Base-by-base conservation (phyloP, 148 eudicot genomes). In the Rhododendron kiyosumense region DNA sequence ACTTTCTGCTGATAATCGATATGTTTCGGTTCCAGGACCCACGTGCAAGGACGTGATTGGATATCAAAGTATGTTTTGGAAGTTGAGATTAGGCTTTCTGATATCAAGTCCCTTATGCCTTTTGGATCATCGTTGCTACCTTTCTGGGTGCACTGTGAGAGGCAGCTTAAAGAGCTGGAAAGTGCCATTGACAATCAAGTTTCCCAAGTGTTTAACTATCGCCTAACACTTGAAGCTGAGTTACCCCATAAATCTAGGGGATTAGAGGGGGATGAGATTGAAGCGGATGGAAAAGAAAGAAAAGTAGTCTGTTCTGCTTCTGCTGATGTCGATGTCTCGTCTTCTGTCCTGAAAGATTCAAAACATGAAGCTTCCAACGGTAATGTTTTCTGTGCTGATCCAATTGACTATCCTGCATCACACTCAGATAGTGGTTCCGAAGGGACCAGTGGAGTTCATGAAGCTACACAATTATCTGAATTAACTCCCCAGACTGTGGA, bases 61-160 rank as follows among this genome's bases (percentile, higher is more conserved):
- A 89, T 90, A 71, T 89, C 90, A 61, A 94, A 88, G 89, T 92
- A 85, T 88, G 83, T 82, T 75, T 85, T 89, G 83, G 99, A 95
- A 85, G 91, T 92, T 85, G 96, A 94, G 91, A 92, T 91, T 76
- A 94, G 99, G 81, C 94, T 97, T 84, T 90, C 90, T 85, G 99
- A 97, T 90, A 86, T 93, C 52, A 93, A 90, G 88, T 92, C 96
- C 57, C 94, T 97, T 81, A 82, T 92, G 73, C 86, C 92, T 46
- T 87, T 92, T 83, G 98, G 95, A 32, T 89, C 91, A 51, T 90
- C 95, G 24, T 88, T 97, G 89, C 90, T 90, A 79, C 98, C 98
- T 13, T 97, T 95, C 87, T 97, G 99, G 99, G 54, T 88, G 91
- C 99, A 94, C 85, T 92, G 93, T 41, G 93, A 97, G 87, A 87